These are phyloP conservation scores for Podaxis sp. DNA, from an alignment of 768 basidiomycete genomes.

Conservation along the genomic window DNA sequence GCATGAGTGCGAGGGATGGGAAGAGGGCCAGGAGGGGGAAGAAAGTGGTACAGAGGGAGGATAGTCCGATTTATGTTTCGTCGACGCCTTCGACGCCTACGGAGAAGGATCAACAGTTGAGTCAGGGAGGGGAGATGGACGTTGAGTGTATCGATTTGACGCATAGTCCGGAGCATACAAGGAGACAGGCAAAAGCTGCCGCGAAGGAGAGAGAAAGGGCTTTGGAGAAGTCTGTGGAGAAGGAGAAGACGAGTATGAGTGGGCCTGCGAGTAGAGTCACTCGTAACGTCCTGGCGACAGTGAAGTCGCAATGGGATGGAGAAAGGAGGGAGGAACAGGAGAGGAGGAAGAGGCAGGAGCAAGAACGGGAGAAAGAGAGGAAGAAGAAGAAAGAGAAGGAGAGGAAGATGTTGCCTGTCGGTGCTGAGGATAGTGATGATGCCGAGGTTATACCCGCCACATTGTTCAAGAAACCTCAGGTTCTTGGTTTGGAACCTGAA, in stretches of 20 bases:
- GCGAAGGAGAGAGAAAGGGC: not conserved
- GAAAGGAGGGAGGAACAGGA: not conserved
- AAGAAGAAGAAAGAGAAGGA: constrained; percentile 5
- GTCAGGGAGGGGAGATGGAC: not conserved
- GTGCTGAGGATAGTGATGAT: constrained; percentile 15
- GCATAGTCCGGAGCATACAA: not conserved
- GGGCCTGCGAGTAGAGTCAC: not conserved
- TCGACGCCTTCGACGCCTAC: not conserved
- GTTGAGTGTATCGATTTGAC: constrained; percentile 11
- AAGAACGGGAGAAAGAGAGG: not conserved
- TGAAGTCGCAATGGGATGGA: not conserved
- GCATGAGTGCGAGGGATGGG: not conserved
- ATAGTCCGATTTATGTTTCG: constrained; percentile 10
- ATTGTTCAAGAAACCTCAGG: not conserved
- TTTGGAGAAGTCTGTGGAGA: not conserved
- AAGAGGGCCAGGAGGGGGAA: not conserved
- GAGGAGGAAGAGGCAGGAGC: constrained; percentile 3
- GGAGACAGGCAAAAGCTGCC: not conserved
- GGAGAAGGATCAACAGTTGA: not conserved
- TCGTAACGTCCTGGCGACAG: not conserved
- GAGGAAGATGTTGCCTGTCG: constrained; percentile 18
- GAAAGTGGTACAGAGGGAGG: not conserved
- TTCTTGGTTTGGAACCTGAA: not conserved
- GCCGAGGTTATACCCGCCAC: constrained; percentile 8
- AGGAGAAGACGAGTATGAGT: not conserved